Base-by-base conservation (phyloP, 2,329 filamentous ascomycete genomes). In the Byssoonygena ceratinophila region DNA sequence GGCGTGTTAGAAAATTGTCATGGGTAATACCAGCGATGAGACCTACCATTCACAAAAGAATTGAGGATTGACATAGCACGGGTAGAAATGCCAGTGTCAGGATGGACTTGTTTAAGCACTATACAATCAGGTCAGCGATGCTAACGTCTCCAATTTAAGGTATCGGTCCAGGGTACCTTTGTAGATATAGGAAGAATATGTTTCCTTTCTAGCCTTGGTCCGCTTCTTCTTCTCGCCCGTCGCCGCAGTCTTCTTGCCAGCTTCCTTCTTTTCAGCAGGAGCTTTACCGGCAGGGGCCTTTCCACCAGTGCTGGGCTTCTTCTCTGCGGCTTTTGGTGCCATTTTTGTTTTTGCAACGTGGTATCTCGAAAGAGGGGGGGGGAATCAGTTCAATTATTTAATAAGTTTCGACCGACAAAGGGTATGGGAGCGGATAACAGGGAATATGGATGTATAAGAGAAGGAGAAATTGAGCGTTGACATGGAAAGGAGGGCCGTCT, bases 101-200 rank as follows among this genome's bases (percentile, higher is more conserved):
- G 92, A 80, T 98, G 92, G 64, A 98, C 92, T 82, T 98, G 92
- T 85, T 98, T 98, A 72, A 98, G 85, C 68, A 98, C 92, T 97
- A 65, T 57, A 60, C 48, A 51, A 64, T 16, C n/a, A 18, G 18
- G 34, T 37, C 34, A 37, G 34, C 9, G 32, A n/a, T n/a, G n/a
- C n/a, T n/a, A n/a, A n/a, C n/a, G n/a, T n/a, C n/a, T n/a, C n/a
- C n/a, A n/a, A n/a, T n/a, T n/a, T n/a, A n/a, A n/a, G n/a, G n/a
- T n/a, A n/a, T n/a, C n/a, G n/a, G n/a, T n/a, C n/a, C n/a, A n/a
- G n/a, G n/a, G n/a, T 70, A 96, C 91, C 92, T 81, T 97, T 98
- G 87, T 97, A 98, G 77, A 98, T 98, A 83, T 98, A 98, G 53
- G 88, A 94, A 64, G 87, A 94, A 81, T 98, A 98, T n/a, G 92